A percentile compares a stretch with the other conserved stretches of the same genome.
phyloP scores from a whole-genome alignment of 169 alveolate species.

The Babesia caballi region DNA sequence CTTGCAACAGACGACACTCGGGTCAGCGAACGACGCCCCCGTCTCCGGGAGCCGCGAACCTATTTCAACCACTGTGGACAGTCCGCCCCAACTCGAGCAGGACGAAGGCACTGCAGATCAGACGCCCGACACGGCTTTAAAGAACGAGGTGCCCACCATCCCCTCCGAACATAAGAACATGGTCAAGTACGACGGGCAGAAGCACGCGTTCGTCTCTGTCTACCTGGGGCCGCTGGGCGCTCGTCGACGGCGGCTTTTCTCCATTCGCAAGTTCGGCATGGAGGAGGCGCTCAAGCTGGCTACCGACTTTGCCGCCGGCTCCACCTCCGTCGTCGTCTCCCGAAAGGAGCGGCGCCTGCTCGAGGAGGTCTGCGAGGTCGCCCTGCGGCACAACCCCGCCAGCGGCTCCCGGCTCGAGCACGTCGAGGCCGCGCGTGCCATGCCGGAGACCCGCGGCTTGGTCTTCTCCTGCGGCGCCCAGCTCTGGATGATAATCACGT shows the following conservation, averaged over 20 bases:
- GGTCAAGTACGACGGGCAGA: constrained; percentile 65
- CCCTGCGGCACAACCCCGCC: constrained; percentile 18
- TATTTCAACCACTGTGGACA: background rate
- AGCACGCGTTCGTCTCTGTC: constrained; percentile 69
- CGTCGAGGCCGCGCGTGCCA: constrained; percentile 33
- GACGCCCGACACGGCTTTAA: background rate
- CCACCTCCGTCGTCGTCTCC: constrained; percentile 36
- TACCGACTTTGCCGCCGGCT: constrained; percentile 30
- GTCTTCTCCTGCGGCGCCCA: constrained; percentile 59
- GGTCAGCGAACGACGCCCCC: background rate
- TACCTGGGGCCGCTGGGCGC: constrained; percentile 68
- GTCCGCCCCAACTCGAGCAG: no score
- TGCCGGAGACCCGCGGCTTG: constrained; percentile 45
- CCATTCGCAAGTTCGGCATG: constrained; percentile 66
- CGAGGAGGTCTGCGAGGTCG: constrained; percentile 49
- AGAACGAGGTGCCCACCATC: background rate
- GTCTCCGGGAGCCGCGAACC: background rate
- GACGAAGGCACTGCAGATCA: no score
- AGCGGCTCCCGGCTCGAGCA: constrained; percentile 24
- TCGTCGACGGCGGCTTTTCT: constrained; percentile 62
- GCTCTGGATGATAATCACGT: constrained; percentile 50
- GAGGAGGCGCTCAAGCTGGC: constrained; percentile 68
- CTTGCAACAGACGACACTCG: background rate
- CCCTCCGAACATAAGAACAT: constrained; percentile 41
- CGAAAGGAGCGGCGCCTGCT: constrained; percentile 46